Evolutionary conservation across 352 stramenopile genomes (phyloP).

Genomic region (Salisapilia sapeloensis): DNA sequence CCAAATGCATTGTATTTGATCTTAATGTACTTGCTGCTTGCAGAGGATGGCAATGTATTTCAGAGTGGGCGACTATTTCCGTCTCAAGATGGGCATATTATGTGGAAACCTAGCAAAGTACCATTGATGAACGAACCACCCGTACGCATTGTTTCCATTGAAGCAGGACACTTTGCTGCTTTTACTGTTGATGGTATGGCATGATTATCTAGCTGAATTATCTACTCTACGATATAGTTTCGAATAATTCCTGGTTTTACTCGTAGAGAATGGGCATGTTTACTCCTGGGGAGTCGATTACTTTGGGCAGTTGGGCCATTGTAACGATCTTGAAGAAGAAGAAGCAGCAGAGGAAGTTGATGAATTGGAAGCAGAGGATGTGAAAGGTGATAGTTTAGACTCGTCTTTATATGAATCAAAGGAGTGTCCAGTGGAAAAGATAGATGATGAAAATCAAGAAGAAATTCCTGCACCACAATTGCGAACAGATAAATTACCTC

Average conservation of each 20-base stretch:
- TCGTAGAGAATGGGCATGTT: conserved; percentile 16
- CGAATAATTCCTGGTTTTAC: neutral
- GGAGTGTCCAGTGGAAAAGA: neutral
- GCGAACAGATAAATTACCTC: conserved; percentile 8
- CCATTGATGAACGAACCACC: conserved; percentile 1
- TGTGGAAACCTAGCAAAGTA: conserved; percentile 28
- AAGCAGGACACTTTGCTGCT: conserved; percentile 25
- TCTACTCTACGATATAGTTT: too few species aligned
- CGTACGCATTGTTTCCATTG: conserved; percentile 15
- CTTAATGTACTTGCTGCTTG: neutral
- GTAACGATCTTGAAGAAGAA: conserved; percentile 1
- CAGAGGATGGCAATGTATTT: conserved; percentile 18
- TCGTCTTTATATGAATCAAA: too few species aligned
- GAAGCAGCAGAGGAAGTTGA: neutral
- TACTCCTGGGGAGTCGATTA: conserved; percentile 39
- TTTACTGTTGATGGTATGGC: conserved; percentile 37
- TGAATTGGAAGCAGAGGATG: neutral
- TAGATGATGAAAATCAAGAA: conserved; percentile 1
- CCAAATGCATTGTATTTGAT: neutral
- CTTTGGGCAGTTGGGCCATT: conserved; percentile 40
- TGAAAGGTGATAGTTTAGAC: conserved; percentile 1
- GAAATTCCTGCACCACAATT: conserved; percentile 2
- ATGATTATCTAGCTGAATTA: neutral
- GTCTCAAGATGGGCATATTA: conserved; percentile 28
- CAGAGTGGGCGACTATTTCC: conserved; percentile 32